Base-by-base conservation (phyloP, 805 yeast species). In the Metschnikowia peoriensis region DNA sequence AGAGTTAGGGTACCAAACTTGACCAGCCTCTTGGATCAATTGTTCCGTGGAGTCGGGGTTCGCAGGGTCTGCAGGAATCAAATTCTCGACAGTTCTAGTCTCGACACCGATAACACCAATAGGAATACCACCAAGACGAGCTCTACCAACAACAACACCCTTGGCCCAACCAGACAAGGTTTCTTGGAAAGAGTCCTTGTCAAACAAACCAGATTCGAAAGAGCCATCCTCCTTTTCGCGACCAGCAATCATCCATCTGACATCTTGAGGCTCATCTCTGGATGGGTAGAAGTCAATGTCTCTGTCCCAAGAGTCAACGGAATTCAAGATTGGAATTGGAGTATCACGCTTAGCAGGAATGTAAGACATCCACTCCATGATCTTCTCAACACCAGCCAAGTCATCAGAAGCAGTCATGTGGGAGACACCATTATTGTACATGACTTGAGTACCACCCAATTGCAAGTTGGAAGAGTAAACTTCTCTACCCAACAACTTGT, bases 1-100 rank as follows among this genome's bases (percentile, higher is more conserved):
- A 56, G 97, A 88, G 78, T 94, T 94, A 64, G 99, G 99, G 78
- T 92, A 89, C 99, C 99, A 94, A 61, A 94, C 99, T 78, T 92
- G 97, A 68, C 99, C 99, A 57, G 99, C 97, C 73, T 94, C 99
- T 71, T 88, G 96, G 54, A 89, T 74, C 66, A 87, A 71, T 62
- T 82, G 75, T 73, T 94, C 99, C 41, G 94, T 89, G 15, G 98
- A 92, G 51, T 84, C 91, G 48, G 96, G 96, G 74, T 94, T 94
- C 37, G 99, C 99, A 40, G 99, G 99, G 68, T 94, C 99, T 41
- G 99, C 99, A 46, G 99, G 99, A 57, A 82, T 71, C 62, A 90
- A 74, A 76, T 93, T 94, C 63, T 96, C 98, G 55, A 96, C 85
- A 49, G 85, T 79, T 66, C 94, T 83, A 22, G 96, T 88, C 73